Evolutionary conservation across 176 grass and related monocot species (phyloP).

Genomic region (Ampelocalamus luodianensis): DNA sequence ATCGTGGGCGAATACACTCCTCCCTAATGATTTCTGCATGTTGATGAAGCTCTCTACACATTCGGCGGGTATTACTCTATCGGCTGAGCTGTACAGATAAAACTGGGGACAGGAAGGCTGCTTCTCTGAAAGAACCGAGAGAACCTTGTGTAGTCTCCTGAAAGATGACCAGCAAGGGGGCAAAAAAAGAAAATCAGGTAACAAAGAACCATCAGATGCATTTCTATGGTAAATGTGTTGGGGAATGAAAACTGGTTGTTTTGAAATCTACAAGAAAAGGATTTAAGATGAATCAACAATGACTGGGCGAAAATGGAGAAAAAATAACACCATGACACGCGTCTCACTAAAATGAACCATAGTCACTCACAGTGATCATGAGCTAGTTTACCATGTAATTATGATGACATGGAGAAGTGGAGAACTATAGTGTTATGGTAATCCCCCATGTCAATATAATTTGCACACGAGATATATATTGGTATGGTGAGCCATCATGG

Average conservation of each 20-base stretch:
- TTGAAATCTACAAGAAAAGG: not conserved
- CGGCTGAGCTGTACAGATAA: slow-evolving; percentile 89
- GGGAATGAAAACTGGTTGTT: not conserved
- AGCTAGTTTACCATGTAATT: not conserved
- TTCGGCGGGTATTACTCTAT: slow-evolving; percentile 68
- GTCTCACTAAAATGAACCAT: not conserved
- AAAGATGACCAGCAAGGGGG: slow-evolving; percentile 6
- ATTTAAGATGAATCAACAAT: not conserved
- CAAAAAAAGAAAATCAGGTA: not conserved
- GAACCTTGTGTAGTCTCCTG: slow-evolving; percentile 74
- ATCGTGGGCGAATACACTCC: slow-evolving; percentile 66
- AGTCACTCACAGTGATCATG: not conserved
- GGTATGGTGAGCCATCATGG: not conserved
- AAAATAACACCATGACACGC: not conserved
- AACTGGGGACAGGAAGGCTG: slow-evolving; percentile 90
- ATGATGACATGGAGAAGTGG: not conserved
- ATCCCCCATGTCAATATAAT: not conserved
- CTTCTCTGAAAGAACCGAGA: slow-evolving; percentile 63
- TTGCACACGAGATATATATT: not conserved
- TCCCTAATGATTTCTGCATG: slow-evolving; percentile 63
- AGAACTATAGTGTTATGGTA: not conserved
- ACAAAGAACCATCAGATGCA: not conserved
- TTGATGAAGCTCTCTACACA: slow-evolving; percentile 77
- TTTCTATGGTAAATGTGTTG: not conserved
- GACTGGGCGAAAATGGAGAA: not conserved